phyloP scores from a whole-genome alignment of 2,329 filamentous ascomycete genomes.

The Aspergillus awamori region DNA sequence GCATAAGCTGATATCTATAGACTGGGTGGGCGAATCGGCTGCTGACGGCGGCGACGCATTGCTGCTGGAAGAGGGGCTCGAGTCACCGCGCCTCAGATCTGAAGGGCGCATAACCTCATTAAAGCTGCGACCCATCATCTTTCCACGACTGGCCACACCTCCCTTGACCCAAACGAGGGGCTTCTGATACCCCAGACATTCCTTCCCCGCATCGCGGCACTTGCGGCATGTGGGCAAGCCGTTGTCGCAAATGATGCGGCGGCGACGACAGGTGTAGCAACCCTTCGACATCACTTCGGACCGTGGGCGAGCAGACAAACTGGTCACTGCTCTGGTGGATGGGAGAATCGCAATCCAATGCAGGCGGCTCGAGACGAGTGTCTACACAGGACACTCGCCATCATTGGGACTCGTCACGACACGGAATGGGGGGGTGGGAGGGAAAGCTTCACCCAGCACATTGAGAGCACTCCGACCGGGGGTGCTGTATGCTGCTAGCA shows the following conservation, averaged over 20 bases:
- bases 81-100: neutral
- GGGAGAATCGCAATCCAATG: constrained; percentile 5
- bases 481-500: neutral
- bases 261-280: constrained; percentile 49
- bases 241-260: constrained; percentile 49
- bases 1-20: neutral
- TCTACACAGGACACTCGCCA: constrained; percentile 25
- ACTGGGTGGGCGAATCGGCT: neutral
- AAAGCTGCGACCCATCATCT: constrained; percentile 58
- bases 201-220: constrained; percentile 46
- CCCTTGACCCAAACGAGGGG: constrained; percentile 48
- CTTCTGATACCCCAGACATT: constrained; percentile 49
- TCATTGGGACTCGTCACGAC: constrained; percentile 11
- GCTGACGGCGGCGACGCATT: neutral
- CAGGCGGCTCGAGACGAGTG: constrained; percentile 18
- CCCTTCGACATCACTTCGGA: constrained; percentile 41
- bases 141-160: constrained; percentile 48
- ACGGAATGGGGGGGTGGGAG: neutral
- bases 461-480: neutral
- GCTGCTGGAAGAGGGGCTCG: neutral
- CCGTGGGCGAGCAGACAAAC: neutral
- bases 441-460: neutral
- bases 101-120: constrained; percentile 38
- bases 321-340: neutral
- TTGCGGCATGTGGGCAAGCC: constrained; percentile 47